Evolutionary conservation across 1,284 basidiomycete species (phyloP), one percentile per base, ranked within the genome.

Genomic region (Coniophora puteana): DNA sequence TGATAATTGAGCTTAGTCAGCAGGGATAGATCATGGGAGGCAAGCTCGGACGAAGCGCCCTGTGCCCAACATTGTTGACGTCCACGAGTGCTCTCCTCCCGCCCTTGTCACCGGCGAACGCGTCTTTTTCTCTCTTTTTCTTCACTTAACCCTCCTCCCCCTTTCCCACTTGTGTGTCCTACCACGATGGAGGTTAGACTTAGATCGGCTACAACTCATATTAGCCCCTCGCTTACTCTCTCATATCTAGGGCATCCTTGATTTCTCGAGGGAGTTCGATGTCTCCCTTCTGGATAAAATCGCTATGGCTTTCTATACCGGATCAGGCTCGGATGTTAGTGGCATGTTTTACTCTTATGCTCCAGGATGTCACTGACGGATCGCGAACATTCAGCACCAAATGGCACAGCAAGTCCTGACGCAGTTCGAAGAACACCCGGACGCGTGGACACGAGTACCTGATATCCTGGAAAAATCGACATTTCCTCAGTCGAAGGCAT

Each of bases 361-460:
- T 10, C 10, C 14, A 14, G 26, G 14, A 10, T 10, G 10, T 27
- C 26, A 27, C n/a, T 10, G 11, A n/a, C n/a, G n/a, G n/a, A n/a
- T n/a, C n/a, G n/a, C n/a, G n/a, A n/a, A n/a, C n/a, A 25, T 52
- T 38, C 57, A 96, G 91, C 92, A 92, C 86, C 86, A 90, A 80
- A 65, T 83, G 60, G 92, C 93, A 16, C 93, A 95, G 63, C 83
- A 87, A 59, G 76, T 90, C 44, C 77, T 97, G 50, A 94, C 93
- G 8, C 93, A 96, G 63, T 91, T 99, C 59, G 93, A 99, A 66
- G 96, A 99, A 51, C 79, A 93, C 65, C 89, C 92, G n/a, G 96
- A 99, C 47, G 84, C 93, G 34, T 99, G 96, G 96, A 94, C 95
- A 51, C 80, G 92, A 59, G 96, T 99, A 2, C 96, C 96, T 24